Percentiles rank a stretch among this genome's conserved stretches.
Evolutionary conservation across 768 basidiomycete species (phyloP).

Genomic region (Chalciporus sphaerocephalus): DNA sequence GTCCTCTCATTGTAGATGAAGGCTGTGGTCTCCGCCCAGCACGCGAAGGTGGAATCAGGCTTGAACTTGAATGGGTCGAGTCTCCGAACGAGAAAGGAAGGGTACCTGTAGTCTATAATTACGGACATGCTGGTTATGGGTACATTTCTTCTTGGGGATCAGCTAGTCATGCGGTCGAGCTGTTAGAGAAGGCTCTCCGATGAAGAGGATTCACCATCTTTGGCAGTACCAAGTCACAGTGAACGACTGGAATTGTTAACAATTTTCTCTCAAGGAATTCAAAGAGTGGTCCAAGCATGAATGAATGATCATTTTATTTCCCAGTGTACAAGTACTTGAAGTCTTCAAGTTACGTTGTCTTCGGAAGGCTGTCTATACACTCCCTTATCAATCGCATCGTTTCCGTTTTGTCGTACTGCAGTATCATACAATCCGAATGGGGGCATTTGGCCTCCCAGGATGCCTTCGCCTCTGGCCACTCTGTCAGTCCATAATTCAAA

Average conservation of each 20-base stretch:
- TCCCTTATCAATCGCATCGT: conserved; percentile 52
- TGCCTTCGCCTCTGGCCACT: conserved; percentile 55
- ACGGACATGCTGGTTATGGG: conserved; percentile 59
- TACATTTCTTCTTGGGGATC: conserved; percentile 61
- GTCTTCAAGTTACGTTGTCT: conserved; percentile 30
- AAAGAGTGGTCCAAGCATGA: too few relatives aligned
- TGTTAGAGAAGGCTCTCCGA: conserved; percentile 33
- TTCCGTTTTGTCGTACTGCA: conserved; percentile 53
- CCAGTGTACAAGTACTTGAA: too few relatives aligned
- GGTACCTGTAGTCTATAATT: conserved; percentile 54
- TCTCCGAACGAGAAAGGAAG: conserved; percentile 17
- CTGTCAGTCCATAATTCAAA: conserved; percentile 41
- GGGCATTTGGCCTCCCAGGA: conserved; percentile 60
- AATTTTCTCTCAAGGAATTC: too few relatives aligned
- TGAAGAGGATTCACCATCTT: too few relatives aligned
- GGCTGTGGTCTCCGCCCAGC: conserved; percentile 41
- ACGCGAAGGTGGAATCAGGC: conserved; percentile 59
- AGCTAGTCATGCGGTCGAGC: conserved; percentile 42
- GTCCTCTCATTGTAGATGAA: conserved; percentile 41
- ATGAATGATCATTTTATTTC: too few relatives aligned
- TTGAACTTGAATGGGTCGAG: conserved; percentile 44
- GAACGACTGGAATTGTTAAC: too few relatives aligned
- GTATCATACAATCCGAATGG: conserved; percentile 39
- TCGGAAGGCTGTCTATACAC: conserved; percentile 50
- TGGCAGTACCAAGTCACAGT: too few relatives aligned